Percentiles rank a stretch among this genome's conserved stretches.
Conservation (phyloP, 192 early-diverging fungal species). For the Dispira simplex region DNA sequence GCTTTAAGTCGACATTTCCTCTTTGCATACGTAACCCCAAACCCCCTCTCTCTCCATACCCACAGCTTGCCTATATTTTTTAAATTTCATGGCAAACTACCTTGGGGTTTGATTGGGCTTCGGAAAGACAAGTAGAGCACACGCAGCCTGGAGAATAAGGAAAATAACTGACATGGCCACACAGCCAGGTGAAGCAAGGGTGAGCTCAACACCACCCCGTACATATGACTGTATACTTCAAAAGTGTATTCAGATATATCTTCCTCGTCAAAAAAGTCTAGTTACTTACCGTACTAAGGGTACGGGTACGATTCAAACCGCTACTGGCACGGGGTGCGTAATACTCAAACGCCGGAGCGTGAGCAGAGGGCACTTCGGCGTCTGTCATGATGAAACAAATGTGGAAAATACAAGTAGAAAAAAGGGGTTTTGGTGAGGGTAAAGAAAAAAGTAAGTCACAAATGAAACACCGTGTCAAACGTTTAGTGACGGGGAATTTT, state of each 20-base stretch:
- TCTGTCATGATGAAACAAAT: slow-evolving; percentile 4
- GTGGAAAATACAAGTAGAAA: background rate
- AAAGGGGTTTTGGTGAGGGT: background rate
- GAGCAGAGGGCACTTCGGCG: slow-evolving; percentile 2
- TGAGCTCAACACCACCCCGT: background rate
- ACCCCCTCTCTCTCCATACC: background rate
- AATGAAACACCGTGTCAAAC: background rate
- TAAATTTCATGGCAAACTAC: background rate
- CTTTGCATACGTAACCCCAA: background rate
- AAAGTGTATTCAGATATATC: background rate
- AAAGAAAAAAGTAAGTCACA: background rate
- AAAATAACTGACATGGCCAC: background rate
- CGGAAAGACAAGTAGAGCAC: background rate
- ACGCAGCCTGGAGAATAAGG: background rate
- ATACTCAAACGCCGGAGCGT: slow-evolving; percentile 9
- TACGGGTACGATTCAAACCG: background rate
- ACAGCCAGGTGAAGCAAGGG: background rate
- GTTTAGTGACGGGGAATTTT: background rate
- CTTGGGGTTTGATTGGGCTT: background rate
- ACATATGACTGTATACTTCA: background rate
- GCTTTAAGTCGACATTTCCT: background rate
- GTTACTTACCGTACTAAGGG: slow-evolving; percentile 11
- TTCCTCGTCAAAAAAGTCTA: background rate
- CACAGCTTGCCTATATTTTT: no score
- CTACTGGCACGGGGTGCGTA: background rate